A percentile compares a stretch with the other conserved stretches of the same genome.
Conservation (phyloP, 257 asterid genomes). For the Ligustrum vulgare region DNA sequence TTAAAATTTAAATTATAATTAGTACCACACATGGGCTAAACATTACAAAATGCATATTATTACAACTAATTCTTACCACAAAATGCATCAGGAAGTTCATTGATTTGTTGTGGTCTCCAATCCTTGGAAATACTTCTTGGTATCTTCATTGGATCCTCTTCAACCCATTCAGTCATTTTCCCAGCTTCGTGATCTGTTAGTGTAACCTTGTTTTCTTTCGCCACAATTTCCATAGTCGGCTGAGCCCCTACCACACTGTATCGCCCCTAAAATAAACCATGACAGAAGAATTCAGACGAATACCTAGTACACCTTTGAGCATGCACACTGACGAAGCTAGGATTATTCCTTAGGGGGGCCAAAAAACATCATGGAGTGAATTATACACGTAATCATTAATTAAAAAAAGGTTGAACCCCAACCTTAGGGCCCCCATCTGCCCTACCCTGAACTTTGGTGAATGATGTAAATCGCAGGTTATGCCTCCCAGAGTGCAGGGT, state of each 20-base stretch:
- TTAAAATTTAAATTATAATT: too few relatives aligned
- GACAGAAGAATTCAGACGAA: neutral
- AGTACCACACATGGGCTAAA: too few relatives aligned
- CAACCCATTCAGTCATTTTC: constrained; percentile 39
- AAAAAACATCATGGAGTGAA: too few relatives aligned
- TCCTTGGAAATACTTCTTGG: constrained; percentile 64
- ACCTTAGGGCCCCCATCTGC: too few relatives aligned
- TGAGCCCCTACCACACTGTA: constrained; percentile 88
- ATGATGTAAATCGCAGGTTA: too few relatives aligned
- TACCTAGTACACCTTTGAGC: neutral
- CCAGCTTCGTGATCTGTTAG: constrained; percentile 67
- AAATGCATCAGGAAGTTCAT: constrained; percentile 78
- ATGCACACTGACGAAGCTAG: too few relatives aligned
- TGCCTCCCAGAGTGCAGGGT: too few relatives aligned
- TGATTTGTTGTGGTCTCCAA: constrained; percentile 70
- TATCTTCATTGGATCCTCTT: constrained; percentile 71
- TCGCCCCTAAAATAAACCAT: constrained; percentile 59
- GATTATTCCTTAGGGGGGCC: too few relatives aligned
- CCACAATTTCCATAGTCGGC: constrained; percentile 76
- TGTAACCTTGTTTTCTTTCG: constrained; percentile 69
- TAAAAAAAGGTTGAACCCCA: too few relatives aligned
- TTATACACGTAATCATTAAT: too few relatives aligned
- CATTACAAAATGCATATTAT: neutral
- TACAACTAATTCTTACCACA: constrained; percentile 54
- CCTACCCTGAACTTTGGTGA: too few relatives aligned